Evolutionary conservation across 805 yeast genomes (phyloP).

Genomic region (Spathaspora passalidarum): DNA sequence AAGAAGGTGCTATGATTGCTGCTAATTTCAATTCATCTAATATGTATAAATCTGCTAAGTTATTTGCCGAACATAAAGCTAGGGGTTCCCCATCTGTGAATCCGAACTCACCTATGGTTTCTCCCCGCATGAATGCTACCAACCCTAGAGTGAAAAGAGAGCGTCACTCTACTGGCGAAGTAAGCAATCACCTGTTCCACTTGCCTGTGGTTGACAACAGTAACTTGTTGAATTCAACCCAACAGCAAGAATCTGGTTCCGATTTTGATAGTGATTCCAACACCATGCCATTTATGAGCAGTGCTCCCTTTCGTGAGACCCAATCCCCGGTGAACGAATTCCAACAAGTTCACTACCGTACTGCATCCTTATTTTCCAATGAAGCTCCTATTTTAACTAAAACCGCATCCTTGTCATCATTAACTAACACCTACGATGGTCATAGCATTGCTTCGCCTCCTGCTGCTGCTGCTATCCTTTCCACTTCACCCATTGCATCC

Average conservation of each 20-base stretch:
- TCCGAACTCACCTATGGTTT: neutral
- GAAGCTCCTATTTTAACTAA: slow-evolving; percentile 5
- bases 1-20: slow-evolving; percentile 40
- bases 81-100: neutral
- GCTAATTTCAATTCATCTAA: slow-evolving; percentile 28
- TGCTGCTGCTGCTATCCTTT: neutral
- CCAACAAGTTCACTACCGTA: slow-evolving; percentile 2
- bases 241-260: slow-evolving; percentile 6
- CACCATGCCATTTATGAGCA: slow-evolving; percentile 10
- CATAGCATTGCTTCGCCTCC: slow-evolving; percentile 18
- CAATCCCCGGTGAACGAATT: slow-evolving; percentile 6
- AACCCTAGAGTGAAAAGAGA: neutral
- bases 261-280: slow-evolving; percentile 26
- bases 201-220: neutral
- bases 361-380: slow-evolving; percentile 6
- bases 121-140: neutral
- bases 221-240: neutral
- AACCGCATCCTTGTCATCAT: slow-evolving; percentile 13
- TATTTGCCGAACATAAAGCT: slow-evolving; percentile 31
- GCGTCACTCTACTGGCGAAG: neutral
- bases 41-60: slow-evolving; percentile 22
- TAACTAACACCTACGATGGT: slow-evolving; percentile 26
- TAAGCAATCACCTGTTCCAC: neutral
- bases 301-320: slow-evolving; percentile 5
- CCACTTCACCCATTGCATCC: neutral